Evolutionary conservation across 257 asterid genomes (phyloP), one percentile per base, ranked within the genome.

Genomic region (Fraxinus cuspidata): DNA sequence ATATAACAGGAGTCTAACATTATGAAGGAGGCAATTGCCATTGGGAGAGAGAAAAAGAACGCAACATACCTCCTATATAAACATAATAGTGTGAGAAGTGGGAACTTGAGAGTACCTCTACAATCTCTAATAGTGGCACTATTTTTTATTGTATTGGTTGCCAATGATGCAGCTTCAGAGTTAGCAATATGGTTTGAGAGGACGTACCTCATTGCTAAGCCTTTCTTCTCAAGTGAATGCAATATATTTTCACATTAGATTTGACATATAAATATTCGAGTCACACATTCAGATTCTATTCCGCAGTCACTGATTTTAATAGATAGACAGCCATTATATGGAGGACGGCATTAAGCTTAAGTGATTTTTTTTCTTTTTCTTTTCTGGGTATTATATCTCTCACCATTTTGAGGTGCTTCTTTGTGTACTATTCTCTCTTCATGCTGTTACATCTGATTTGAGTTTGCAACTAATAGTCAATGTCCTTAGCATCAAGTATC

Each of bases 211-310:
- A 58, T 79, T 79, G 70, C 72, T 73, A 73, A 51, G 71, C 74
- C 82, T 69, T 79, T 79, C 73, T 19, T 75, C 34, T 70, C 60
- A 73, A 63, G 75, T 47, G 74, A 38, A 69, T 69, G 12, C 49
- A 70, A 47, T 77, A 44, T 10, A 69, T 74, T 68, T 42, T 47
- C 72, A 68, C 79, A 71, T 31, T n/a, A 63, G 32, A 51, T 74
- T 58, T 65, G 13, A 69, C 75, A 34, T 67, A 49, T 64, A 64
- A 63, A 70, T 74, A 56, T 71, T 75, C 25, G 74, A 37, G 70
- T 71, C 44, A 38, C 51, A 42, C 51, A 42, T 42, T 42, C 51
- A 11, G 51, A 70, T 42, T 69, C 67, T 51, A 70, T 76, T 38
- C 53, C n/a, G 29, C 27, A 68, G 49, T 73, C 31, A 71, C 66